phyloP scores from a whole-genome alignment of 2,329 filamentous ascomycete species.

The Teratosphaeriaceae sp. region DNA sequence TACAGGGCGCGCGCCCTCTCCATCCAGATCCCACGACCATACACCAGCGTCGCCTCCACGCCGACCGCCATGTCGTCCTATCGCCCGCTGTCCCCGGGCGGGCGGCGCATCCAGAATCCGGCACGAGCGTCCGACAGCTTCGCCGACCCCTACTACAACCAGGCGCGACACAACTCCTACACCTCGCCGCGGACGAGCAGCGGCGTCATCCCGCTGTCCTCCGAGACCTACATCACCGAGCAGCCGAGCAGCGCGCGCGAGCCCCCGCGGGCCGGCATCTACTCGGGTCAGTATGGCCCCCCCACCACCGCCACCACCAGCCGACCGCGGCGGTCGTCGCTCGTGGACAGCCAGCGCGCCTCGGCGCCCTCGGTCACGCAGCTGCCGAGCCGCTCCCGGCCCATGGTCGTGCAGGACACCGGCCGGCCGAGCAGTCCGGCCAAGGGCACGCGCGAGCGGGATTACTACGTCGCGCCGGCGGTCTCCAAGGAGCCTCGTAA shows the following conservation, averaged over 20 bases:
- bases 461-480: constrained; percentile 33
- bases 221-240: constrained; percentile 29
- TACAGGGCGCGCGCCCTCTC: neutral
- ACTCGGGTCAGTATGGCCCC: constrained; percentile 21
- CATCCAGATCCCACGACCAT: neutral
- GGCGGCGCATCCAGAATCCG: constrained; percentile 28
- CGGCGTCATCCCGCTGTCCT: constrained; percentile 32
- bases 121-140: constrained; percentile 25
- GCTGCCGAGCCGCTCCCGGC: constrained; percentile 27
- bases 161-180: constrained; percentile 22
- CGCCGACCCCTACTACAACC: constrained; percentile 20
- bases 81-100: constrained; percentile 29
- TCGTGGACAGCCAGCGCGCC: constrained; percentile 31
- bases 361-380: constrained; percentile 18
- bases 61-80: constrained; percentile 26
- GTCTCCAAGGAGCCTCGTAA: constrained; percentile 23
- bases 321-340: constrained; percentile 40
- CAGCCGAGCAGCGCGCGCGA: constrained; percentile 16
- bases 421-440: constrained; percentile 37
- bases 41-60: neutral
- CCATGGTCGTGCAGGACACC: constrained; percentile 28
- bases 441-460: constrained; percentile 28
- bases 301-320: constrained; percentile 34
- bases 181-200: constrained; percentile 27
- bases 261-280: constrained; percentile 7